phyloP scores from a whole-genome alignment of 768 basidiomycete species.

The Chalciporus piperatus region DNA sequence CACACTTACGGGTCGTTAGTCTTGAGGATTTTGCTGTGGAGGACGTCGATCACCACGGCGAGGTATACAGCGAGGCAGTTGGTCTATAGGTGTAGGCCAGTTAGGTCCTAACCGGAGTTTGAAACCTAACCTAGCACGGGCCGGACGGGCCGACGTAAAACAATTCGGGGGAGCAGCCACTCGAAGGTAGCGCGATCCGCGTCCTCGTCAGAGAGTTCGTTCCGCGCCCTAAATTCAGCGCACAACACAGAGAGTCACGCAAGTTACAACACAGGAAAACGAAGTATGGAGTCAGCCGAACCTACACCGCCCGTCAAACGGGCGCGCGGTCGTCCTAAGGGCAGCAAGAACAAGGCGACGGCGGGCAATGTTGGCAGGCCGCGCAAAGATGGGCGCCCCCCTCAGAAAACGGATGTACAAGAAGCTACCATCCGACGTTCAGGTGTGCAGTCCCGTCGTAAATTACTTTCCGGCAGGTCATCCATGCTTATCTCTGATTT shows the following conservation, averaged over 20 bases:
- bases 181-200: too few relatives aligned
- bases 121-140: not conserved
- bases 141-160: too few relatives aligned
- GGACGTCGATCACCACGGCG: conserved; percentile 25
- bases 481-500: not conserved
- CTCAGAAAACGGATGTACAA: not conserved
- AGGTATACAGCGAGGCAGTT: conserved; percentile 6
- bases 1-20: conserved; percentile 40
- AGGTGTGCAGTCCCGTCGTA: not conserved
- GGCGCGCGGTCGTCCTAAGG: not conserved
- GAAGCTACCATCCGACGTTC: not conserved
- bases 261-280: too few relatives aligned
- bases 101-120: conserved; percentile 20
- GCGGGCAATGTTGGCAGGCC: conserved; percentile 5
- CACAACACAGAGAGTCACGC: too few relatives aligned
- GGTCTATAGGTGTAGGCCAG: too few relatives aligned
- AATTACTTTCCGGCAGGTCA: not conserved
- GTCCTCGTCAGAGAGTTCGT: too few relatives aligned
- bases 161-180: too few relatives aligned
- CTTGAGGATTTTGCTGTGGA: conserved; percentile 41
- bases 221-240: too few relatives aligned
- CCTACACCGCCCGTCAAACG: not conserved
- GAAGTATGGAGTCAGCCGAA: not conserved
- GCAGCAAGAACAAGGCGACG: conserved; percentile 3
- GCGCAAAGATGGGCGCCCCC: conserved; percentile 6